Evolutionary conservation across 2,329 filamentous ascomycete species (phyloP), one percentile per base, ranked within the genome.

Genomic region (Rutstroemia sp.): DNA sequence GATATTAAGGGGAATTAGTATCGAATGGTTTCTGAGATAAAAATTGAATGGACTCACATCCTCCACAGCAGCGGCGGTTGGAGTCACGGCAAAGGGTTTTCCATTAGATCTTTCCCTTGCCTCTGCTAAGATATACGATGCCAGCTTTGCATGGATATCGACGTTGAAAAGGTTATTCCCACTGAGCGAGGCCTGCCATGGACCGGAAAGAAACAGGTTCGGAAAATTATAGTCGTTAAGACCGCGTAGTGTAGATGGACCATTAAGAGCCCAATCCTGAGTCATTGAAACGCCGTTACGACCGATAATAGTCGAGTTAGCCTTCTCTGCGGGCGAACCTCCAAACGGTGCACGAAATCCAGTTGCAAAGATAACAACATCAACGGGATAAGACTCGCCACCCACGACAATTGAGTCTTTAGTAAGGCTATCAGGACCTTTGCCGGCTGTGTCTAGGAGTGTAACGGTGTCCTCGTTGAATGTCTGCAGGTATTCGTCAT

Each of bases 391-490:
- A 47, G 79, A 75, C 23, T 71, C 66, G 10, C 72, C 76, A 45
- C 71, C 73, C 4, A 74, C 75, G 0, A 80, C 68, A 3, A 85
- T 64, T 0, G 78, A 78, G 5, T 57, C 64, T n/a, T 66, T 54
- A 0, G 77, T 82, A 6, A 78, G 67, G 2, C 67, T 58, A 3
- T 76, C 71, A 2, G 82, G 67, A 6, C 81, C 80, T 58, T 75
- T 73, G 4, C 78, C 80, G 30, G 78, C 68, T 0, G 81, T 86
- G 64, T 87, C 80, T 16, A 87, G 72, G 0, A 87, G 76, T 5
- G 74, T 73, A 3, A 87, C 83, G 61, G 83, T 78, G 0, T 73
- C 68, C 30, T 64, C 65, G 68, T 87, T 87, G 74, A 86, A 87
- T 0, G 76, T 62, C 2, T 73, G 64, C 0, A 86, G 74, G 62